Conservation (phyloP, 495 filamentous ascomycete species). For the Physcia stellaris region DNA sequence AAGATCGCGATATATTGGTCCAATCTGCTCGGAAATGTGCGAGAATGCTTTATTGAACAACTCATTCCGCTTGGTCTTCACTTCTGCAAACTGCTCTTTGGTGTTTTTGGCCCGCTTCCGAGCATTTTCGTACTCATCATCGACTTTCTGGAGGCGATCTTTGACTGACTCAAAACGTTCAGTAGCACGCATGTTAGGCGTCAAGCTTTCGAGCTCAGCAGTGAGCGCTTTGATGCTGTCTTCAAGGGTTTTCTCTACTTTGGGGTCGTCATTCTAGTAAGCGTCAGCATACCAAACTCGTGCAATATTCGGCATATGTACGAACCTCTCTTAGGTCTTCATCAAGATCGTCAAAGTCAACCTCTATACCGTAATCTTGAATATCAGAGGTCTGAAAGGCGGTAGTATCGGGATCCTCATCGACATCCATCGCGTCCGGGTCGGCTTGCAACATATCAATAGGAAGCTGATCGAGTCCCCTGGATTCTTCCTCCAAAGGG, state of each 20-base stretch:
- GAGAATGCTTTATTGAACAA: conserved; percentile 89
- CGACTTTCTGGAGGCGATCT: conserved; percentile 67
- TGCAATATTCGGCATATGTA: conserved; percentile 6
- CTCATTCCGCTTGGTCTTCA: conserved; percentile 72
- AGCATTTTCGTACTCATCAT: conserved; percentile 79
- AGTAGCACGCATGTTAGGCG: conserved; percentile 89
- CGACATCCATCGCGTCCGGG: conserved; percentile 78
- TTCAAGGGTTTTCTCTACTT: conserved; percentile 62
- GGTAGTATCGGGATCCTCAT: conserved; percentile 47
- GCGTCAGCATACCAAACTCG: conserved; percentile 14
- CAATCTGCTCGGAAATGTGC: conserved; percentile 92
- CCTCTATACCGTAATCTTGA: conserved; percentile 84
- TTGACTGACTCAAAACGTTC: conserved; percentile 83
- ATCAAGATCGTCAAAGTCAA: conserved; percentile 77
- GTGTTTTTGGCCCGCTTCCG: conserved; percentile 56
- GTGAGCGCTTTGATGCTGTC: conserved; percentile 63
- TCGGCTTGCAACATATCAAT: conserved; percentile 61
- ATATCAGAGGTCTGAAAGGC: conserved; percentile 32
- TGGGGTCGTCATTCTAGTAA: conserved; percentile 48
- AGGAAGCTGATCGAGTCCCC: conserved; percentile 64
- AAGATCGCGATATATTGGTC: conserved; percentile 84
- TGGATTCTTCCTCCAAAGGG: conserved; percentile 63
- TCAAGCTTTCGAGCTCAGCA: conserved; percentile 75
- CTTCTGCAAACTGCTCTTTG: conserved; percentile 65
- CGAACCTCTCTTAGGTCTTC: conserved; percentile 71